Evolutionary conservation across 1,139 yeast genomes (phyloP).

Genomic region (Zygoascus sp.): DNA sequence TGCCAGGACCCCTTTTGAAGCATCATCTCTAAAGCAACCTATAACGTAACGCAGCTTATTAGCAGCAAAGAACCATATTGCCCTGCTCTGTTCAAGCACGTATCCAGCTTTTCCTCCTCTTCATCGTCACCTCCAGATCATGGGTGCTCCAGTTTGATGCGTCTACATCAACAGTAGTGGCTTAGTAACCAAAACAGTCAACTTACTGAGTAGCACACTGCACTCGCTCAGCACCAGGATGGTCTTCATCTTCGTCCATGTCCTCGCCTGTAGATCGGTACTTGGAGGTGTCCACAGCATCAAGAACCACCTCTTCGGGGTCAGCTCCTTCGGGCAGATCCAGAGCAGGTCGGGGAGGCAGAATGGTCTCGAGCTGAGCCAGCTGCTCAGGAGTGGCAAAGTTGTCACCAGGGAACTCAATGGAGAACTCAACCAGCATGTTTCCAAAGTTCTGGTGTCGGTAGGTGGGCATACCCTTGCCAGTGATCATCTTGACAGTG

Average conservation of each 20-base stretch:
- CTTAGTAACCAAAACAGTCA: too few species aligned
- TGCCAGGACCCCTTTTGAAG: too few species aligned
- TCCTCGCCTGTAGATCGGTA: conserved; percentile 38
- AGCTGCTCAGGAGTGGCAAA: conserved; percentile 39
- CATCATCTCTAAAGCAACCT: too few species aligned
- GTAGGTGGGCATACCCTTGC: conserved; percentile 92
- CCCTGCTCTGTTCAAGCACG: neutral
- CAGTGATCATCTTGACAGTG: conserved; percentile 71
- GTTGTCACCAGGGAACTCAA: conserved; percentile 46
- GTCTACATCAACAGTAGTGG: too few species aligned
- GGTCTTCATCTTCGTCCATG: conserved; percentile 56
- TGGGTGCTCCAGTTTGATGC: too few species aligned
- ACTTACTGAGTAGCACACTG: conserved; percentile 70
- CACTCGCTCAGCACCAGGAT: conserved; percentile 56
- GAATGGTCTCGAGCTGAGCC: conserved; percentile 37
- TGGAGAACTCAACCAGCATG: conserved; percentile 47
- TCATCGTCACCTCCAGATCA: too few species aligned
- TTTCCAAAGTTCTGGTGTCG: conserved; percentile 45
- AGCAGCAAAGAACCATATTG: neutral
- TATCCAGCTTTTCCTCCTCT: neutral
- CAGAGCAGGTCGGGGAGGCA: conserved; percentile 39
- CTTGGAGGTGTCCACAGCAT: conserved; percentile 55
- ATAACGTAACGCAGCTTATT: too few species aligned
- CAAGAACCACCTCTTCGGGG: conserved; percentile 78
- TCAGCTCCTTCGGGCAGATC: conserved; percentile 37